Percentiles rank a stretch among this genome's conserved stretches.
These are phyloP conservation scores for Sporothrix variecibatus DNA, from an alignment of 2,329 filamentous ascomycete genomes.

Conservation along the genomic window DNA sequence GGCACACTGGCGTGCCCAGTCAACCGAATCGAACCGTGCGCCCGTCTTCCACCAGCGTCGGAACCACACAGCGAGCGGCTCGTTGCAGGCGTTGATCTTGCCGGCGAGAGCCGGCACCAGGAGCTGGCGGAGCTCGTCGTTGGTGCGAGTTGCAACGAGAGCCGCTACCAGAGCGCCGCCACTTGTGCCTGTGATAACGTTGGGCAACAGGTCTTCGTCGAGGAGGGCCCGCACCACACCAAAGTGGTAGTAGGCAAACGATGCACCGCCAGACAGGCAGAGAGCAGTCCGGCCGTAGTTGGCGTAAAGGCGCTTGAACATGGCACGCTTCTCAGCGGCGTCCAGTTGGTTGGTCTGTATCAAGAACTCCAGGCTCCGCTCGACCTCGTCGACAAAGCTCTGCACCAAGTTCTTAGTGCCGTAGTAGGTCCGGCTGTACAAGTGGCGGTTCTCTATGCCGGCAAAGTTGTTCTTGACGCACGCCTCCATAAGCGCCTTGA, in stretches of 20 bases:
- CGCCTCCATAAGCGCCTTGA: constrained; percentile 77
- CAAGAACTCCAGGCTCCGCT: constrained; percentile 67
- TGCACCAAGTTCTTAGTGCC: constrained; percentile 96
- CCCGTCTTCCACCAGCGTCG: constrained; percentile 89
- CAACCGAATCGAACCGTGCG: constrained; percentile 87
- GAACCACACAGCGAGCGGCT: constrained; percentile 74
- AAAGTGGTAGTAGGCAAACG: constrained; percentile 96
- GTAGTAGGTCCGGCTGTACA: constrained; percentile 98
- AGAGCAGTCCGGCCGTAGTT: constrained; percentile 93
- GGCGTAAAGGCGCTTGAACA: constrained; percentile 86
- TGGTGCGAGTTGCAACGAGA: constrained; percentile 82
- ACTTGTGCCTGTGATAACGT: constrained; percentile 95
- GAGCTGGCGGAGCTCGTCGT: constrained; percentile 83
- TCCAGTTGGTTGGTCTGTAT: constrained; percentile 66
- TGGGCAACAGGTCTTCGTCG: constrained; percentile 80
- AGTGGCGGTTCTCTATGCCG: constrained; percentile 84
- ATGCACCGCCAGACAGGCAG: constrained; percentile 89
- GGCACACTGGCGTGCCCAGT: constrained; percentile 81
- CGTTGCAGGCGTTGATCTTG: constrained; percentile 82
- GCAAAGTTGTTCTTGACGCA: constrained; percentile 98
- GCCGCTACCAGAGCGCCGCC: constrained; percentile 89
- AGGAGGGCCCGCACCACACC: constrained; percentile 87
- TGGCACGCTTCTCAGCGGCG: constrained; percentile 70
- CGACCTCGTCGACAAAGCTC: constrained; percentile 83
- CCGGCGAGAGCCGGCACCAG: constrained; percentile 84